phyloP scores from a whole-genome alignment of 2,329 filamentous ascomycete species.

The Neopestalotiopsis clavispora region DNA sequence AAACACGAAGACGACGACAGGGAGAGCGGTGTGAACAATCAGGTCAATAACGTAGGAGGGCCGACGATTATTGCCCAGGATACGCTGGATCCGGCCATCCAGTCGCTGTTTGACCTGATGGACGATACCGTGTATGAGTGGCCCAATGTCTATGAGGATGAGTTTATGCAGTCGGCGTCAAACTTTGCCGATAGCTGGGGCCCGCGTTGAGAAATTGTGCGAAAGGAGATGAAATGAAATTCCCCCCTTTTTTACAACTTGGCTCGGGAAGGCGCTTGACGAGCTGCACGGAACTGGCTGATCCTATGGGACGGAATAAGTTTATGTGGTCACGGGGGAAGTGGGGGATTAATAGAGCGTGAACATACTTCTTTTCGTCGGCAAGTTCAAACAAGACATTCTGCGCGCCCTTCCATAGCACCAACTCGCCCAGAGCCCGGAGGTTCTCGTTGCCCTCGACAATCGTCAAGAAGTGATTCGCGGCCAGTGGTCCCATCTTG shows the following conservation, averaged over 20 bases:
- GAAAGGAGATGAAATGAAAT: not conserved
- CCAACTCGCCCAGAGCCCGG: not conserved
- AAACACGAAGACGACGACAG: too few species aligned
- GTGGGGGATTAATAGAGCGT: too few species aligned
- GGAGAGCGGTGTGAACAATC: too few species aligned
- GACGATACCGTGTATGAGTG: constrained; percentile 12
- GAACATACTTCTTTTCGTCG: constrained; percentile 6
- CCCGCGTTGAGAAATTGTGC: not conserved
- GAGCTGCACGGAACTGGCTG: not conserved
- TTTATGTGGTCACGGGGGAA: not conserved
- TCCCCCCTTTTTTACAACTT: not conserved
- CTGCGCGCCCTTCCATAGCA: constrained; percentile 14
- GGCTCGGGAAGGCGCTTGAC: not conserved
- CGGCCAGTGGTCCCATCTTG: constrained; percentile 14
- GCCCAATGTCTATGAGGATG: not conserved
- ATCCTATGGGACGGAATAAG: not conserved
- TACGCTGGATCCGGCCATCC: constrained; percentile 8
- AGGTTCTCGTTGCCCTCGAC: constrained; percentile 7
- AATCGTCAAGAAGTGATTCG: constrained; percentile 14
- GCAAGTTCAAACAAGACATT: constrained; percentile 5
- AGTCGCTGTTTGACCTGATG: constrained; percentile 16
- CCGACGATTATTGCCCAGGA: not conserved
- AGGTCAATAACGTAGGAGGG: too few species aligned
- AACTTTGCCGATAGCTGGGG: constrained; percentile 2
- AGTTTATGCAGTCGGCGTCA: not conserved